Evolutionary conservation across 495 filamentous ascomycete species (phyloP).

Genomic region (Pyronema omphalodes): DNA sequence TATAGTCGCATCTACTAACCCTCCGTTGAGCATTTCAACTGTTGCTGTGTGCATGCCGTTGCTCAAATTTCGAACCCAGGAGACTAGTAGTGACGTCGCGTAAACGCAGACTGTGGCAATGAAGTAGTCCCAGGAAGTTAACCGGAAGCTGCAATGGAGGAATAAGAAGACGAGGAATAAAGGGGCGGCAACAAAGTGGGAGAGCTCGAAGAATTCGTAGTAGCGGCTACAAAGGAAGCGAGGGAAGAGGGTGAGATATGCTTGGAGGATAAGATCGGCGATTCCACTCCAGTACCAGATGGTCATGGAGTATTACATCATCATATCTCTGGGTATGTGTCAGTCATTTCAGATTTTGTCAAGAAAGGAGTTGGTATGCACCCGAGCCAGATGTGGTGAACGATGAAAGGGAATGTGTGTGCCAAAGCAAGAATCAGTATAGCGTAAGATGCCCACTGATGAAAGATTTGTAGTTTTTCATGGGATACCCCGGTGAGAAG

Average conservation of each 20-base stretch:
- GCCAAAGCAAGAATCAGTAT: constrained; percentile 36
- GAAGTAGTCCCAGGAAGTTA: constrained; percentile 46
- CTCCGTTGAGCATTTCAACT: constrained; percentile 28
- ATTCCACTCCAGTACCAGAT: constrained; percentile 39
- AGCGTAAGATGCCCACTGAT: constrained; percentile 36
- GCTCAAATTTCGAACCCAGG: constrained; percentile 31
- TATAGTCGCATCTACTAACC: constrained; percentile 30
- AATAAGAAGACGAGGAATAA: constrained; percentile 40
- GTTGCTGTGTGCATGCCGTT: constrained; percentile 29
- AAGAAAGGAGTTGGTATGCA: neutral
- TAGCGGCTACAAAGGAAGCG: constrained; percentile 29
- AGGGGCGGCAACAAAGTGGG: constrained; percentile 34
- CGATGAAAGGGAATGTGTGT: constrained; percentile 42
- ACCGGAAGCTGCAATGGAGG: constrained; percentile 38
- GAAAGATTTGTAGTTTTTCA: constrained; percentile 37
- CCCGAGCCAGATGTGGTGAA: constrained; percentile 31
- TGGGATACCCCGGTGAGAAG: constrained; percentile 36
- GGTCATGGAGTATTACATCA: constrained; percentile 28
- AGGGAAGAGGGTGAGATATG: constrained; percentile 36
- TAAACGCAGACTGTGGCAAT: constrained; percentile 37
- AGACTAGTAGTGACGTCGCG: constrained; percentile 27
- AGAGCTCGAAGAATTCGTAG: constrained; percentile 43
- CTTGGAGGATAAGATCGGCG: constrained; percentile 35
- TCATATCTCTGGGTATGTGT: constrained; percentile 27
- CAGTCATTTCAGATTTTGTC: neutral